Evolutionary conservation across 2,329 filamentous ascomycete genomes (phyloP).

Genomic region (Huntiella bhutanensis): DNA sequence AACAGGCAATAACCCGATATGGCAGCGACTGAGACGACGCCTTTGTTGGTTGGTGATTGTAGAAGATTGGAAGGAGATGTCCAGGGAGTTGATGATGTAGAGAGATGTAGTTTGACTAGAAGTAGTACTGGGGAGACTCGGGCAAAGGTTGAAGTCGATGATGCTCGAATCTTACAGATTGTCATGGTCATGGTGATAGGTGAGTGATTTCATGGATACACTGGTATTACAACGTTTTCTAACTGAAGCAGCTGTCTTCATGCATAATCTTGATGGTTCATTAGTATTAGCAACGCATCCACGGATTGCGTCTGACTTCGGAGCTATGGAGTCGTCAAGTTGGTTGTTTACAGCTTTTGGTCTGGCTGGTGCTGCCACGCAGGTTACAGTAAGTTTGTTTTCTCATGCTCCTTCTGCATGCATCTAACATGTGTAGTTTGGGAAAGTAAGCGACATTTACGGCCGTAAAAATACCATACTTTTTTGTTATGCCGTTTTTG

Average conservation of each 20-base stretch:
- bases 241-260: slow-evolving; percentile 26
- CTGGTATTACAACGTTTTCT: not conserved
- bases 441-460: slow-evolving; percentile 17
- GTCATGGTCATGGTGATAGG: slow-evolving; percentile 13
- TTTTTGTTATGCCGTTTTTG: slow-evolving; percentile 16
- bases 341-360: slow-evolving; percentile 19
- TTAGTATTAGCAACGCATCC: slow-evolving; percentile 49
- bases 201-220: slow-evolving; percentile 2
- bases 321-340: slow-evolving; percentile 34
- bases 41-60: too few species aligned
- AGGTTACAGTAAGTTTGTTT: slow-evolving; percentile 13
- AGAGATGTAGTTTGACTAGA: not conserved
- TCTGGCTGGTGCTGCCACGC: slow-evolving; percentile 17
- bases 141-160: not conserved
- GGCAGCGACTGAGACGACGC: too few species aligned
- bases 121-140: not conserved
- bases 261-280: slow-evolving; percentile 43
- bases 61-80: too few species aligned
- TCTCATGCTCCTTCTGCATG: not conserved
- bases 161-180: slow-evolving; percentile 4
- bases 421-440: slow-evolving; percentile 13
- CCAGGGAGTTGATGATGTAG: not conserved
- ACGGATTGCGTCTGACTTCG: slow-evolving; percentile 41
- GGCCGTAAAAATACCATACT: slow-evolving; percentile 16
- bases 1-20: too few species aligned